phyloP scores from a whole-genome alignment of 768 basidiomycete genomes.

The Phylloporus arenicola region DNA sequence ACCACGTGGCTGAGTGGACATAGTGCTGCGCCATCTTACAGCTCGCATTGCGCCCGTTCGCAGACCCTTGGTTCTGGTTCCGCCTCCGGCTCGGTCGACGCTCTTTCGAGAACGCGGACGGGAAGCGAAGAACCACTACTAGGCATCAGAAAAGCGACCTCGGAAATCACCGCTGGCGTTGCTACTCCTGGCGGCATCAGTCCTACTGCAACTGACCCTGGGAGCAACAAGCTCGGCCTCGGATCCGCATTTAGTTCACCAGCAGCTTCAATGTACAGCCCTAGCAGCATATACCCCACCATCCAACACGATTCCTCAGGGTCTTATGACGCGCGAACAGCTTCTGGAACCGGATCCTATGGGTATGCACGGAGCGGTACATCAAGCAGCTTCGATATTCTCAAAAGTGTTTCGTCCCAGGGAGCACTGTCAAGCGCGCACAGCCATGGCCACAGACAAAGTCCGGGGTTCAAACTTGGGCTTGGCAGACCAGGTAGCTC shows the following conservation, averaged over 20 bases:
- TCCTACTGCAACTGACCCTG: conserved; percentile 2
- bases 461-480: conserved; percentile 17
- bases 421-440: conserved; percentile 23
- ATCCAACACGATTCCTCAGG: conserved; percentile 16
- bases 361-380: conserved; percentile 23
- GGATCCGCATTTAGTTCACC: conserved; percentile 31
- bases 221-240: conserved; percentile 12
- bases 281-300: conserved; percentile 6
- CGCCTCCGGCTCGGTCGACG: conserved; percentile 22
- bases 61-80: conserved; percentile 27
- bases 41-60: conserved; percentile 25
- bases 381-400: conserved; percentile 21
- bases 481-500: conserved; percentile 13
- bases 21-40: conserved; percentile 21
- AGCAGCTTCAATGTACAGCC: conserved; percentile 16
- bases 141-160: conserved; percentile 9
- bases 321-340: conserved; percentile 15
- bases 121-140: conserved; percentile 29
- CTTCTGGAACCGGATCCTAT: conserved; percentile 22
- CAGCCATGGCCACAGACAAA: conserved; percentile 11
- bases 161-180: conserved; percentile 5
- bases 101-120: conserved; percentile 24
- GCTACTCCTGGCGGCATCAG: conserved; percentile 8
- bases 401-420: conserved; percentile 30
- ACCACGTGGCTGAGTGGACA: conserved; percentile 23